Conservation (phyloP, 2,329 filamentous ascomycete genomes). For the Esteya vermicola region DNA sequence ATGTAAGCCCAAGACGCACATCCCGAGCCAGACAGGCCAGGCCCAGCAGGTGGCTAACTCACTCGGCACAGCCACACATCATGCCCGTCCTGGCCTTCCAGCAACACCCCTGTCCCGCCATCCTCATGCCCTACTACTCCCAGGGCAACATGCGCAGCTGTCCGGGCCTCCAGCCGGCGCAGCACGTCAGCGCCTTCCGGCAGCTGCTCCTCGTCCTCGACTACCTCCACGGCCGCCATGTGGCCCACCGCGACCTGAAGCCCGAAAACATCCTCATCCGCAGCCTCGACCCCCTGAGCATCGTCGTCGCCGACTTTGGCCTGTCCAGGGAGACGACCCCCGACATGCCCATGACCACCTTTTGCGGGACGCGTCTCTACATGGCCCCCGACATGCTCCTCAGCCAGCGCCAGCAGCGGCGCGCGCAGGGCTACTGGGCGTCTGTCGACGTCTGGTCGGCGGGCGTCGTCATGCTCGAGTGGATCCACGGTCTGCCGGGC, state of each 20-base stretch:
- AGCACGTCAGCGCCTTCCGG: background rate
- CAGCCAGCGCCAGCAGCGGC: background rate
- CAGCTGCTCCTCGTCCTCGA: background rate
- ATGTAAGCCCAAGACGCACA: background rate
- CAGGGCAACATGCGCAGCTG: background rate
- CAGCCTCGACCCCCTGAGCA: conserved; percentile 74
- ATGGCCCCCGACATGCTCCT: background rate
- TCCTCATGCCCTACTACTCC: background rate
- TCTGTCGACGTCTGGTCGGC: conserved; percentile 3
- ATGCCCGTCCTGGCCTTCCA: background rate
- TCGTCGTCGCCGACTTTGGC: conserved; percentile 85
- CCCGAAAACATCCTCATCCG: conserved; percentile 93
- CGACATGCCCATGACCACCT: background rate
- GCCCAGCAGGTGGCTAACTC: background rate
- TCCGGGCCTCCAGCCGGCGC: background rate
- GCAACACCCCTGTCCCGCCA: background rate
- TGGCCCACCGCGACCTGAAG: conserved; percentile 74
- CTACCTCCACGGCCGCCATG: background rate
- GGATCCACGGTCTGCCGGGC: background rate
- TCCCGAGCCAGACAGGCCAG: too few species aligned
- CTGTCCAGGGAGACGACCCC: conserved; percentile 52
- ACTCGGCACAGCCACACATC: background rate
- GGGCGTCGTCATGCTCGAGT: conserved; percentile 3
- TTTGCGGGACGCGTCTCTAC: conserved; percentile 2
- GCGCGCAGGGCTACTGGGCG: background rate